A percentile compares a stretch with the other conserved stretches of the same genome.
Conservation (phyloP, 768 basidiomycete species). For the Coprinopsis strossmayeri region DNA sequence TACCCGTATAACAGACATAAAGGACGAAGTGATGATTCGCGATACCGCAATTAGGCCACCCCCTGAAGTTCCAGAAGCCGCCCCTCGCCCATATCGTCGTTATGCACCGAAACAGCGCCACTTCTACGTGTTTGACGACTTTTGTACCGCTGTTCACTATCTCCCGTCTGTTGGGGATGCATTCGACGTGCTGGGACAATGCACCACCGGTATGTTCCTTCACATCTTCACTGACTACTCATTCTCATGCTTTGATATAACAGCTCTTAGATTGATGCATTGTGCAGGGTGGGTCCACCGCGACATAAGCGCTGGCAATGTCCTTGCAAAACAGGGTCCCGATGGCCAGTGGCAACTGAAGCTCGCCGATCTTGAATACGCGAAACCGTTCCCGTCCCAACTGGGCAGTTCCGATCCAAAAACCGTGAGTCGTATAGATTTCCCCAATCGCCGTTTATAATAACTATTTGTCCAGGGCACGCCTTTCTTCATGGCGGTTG, state of each 20-base stretch:
- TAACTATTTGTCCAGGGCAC: not conserved
- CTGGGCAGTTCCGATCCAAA: too few species aligned
- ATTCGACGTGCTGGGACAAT: not conserved
- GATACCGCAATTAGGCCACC: too few species aligned
- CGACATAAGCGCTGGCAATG: conserved; percentile 8
- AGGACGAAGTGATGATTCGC: too few species aligned
- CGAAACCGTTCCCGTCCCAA: not conserved
- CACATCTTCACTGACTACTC: not conserved
- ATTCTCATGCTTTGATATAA: not conserved
- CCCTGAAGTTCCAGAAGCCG: too few species aligned
- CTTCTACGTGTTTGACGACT: not conserved
- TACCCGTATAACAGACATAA: too few species aligned
- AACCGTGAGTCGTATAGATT: too few species aligned
- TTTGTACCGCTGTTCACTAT: not conserved
- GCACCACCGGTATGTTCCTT: not conserved
- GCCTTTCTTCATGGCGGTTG: not conserved
- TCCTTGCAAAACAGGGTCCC: not conserved
- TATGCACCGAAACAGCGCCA: not conserved
- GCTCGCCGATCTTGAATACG: conserved; percentile 9
- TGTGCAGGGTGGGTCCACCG: conserved; percentile 6
- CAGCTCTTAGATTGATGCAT: conserved; percentile 4
- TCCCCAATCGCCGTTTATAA: too few species aligned
- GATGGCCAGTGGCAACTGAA: not conserved
- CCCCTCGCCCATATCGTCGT: not conserved
- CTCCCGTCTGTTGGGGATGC: not conserved